phyloP scores from a whole-genome alignment of 2,329 filamentous ascomycete genomes.

The Orbilia ellipsospora region DNA sequence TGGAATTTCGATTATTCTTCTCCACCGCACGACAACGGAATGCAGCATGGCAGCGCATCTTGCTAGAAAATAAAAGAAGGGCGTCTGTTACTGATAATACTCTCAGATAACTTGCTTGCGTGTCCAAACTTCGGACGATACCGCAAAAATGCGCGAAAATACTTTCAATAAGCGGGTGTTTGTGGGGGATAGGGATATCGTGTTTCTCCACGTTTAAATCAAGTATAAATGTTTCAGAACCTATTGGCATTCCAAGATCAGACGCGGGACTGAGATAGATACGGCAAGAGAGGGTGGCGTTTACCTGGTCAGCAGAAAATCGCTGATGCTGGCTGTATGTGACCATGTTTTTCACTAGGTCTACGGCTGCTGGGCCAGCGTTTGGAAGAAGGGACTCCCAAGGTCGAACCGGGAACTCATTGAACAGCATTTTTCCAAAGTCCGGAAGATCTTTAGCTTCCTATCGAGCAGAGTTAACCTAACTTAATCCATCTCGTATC shows the following conservation, averaged over 20 bases:
- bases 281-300: slow-evolving; percentile 6
- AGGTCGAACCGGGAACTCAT: slow-evolving; percentile 72
- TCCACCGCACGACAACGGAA: not conserved
- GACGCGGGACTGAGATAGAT: slow-evolving; percentile 55
- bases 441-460: slow-evolving; percentile 79
- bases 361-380: slow-evolving; percentile 69
- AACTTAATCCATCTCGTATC: no score
- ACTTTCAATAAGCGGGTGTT: not conserved
- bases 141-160: not conserved
- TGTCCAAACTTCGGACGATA: not conserved
- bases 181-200: slow-evolving; percentile 2
- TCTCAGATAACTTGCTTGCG: not conserved
- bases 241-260: slow-evolving; percentile 58
- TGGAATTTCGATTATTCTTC: not conserved
- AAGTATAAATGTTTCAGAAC: slow-evolving; percentile 60
- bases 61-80: not conserved
- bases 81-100: not conserved
- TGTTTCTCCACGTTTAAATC: slow-evolving; percentile 52
- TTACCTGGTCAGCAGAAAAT: slow-evolving; percentile 72
- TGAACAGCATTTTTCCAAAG: slow-evolving; percentile 87
- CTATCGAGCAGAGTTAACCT: slow-evolving; percentile 58
- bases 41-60: not conserved
- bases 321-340: slow-evolving; percentile 77
- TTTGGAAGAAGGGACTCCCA: slow-evolving; percentile 78
- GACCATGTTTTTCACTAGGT: slow-evolving; percentile 76